A percentile compares a stretch with the other conserved stretches of the same genome.
Evolutionary conservation across 2,329 filamentous ascomycete genomes (phyloP).

Genomic region (Decorospora gaudefroyi): DNA sequence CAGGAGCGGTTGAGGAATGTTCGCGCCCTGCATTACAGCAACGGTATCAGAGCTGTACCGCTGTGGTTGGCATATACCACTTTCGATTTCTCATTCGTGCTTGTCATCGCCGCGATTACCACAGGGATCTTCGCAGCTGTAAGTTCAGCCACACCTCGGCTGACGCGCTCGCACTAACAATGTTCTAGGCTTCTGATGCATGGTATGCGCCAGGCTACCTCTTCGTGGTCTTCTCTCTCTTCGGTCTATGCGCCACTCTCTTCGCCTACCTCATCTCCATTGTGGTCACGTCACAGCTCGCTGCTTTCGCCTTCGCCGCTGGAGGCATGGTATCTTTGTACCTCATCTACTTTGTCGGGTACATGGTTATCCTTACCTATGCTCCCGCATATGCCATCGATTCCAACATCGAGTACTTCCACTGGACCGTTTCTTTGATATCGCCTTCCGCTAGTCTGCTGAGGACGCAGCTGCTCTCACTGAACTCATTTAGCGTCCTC

Average conservation of each 20-base stretch:
- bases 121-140: constrained; percentile 69
- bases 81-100: constrained; percentile 78
- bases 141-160: constrained; percentile 14
- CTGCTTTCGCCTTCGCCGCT: constrained; percentile 81
- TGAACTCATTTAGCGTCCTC: constrained; percentile 83
- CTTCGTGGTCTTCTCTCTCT: constrained; percentile 79
- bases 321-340: constrained; percentile 68
- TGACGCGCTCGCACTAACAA: constrained; percentile 14
- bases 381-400: constrained; percentile 72
- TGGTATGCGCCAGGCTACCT: constrained; percentile 84
- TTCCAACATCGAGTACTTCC: constrained; percentile 66
- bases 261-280: constrained; percentile 82
- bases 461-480: constrained; percentile 72
- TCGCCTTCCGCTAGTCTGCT: constrained; percentile 78
- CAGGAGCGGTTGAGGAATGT: constrained; percentile 78
- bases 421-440: constrained; percentile 74
- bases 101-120: constrained; percentile 67
- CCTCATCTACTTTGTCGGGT: constrained; percentile 54
- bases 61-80: constrained; percentile 81
- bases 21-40: constrained; percentile 85
- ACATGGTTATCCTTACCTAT: constrained; percentile 70
- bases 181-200: constrained; percentile 55
- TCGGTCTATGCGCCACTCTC: constrained; percentile 76
- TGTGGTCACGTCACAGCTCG: constrained; percentile 76
- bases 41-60: constrained; percentile 79